Conservation (phyloP, 768 basidiomycete species). For the Tricholoma matsutake region DNA sequence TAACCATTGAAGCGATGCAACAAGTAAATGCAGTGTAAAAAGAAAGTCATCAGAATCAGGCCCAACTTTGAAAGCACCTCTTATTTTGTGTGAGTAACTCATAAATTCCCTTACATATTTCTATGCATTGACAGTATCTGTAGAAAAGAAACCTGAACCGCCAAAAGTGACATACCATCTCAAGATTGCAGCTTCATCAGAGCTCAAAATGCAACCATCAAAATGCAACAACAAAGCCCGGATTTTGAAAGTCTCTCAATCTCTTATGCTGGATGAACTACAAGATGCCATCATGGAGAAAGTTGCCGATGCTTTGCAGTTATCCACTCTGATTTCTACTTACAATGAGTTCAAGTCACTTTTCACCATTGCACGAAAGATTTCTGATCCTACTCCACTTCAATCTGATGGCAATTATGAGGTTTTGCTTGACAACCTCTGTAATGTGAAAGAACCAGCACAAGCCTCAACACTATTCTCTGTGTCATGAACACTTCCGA, state of each 20-base stretch:
- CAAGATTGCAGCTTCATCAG: background rate
- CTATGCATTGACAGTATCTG: background rate
- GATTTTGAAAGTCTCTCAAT: background rate
- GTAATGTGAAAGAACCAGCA: no score
- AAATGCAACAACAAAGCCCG: background rate
- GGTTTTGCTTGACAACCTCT: no score
- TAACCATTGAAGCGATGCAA: background rate
- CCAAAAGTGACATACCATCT: background rate
- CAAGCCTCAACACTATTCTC: no score
- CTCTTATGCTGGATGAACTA: background rate
- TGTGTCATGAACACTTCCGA: no score
- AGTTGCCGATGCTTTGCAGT: no score
- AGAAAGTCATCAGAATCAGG: background rate
- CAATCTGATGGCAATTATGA: no score
- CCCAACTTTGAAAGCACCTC: background rate
- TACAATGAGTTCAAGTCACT: no score
- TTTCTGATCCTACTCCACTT: no score
- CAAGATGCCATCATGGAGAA: background rate
- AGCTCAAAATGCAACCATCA: background rate
- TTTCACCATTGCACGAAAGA: no score
- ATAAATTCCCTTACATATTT: background rate
- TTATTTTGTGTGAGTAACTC: background rate
- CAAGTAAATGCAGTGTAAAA: background rate
- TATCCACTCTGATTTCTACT: background rate
- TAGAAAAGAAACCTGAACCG: background rate